Conservation (phyloP, 1,284 basidiomycete species). For the Microbotryum violaceum region DNA sequence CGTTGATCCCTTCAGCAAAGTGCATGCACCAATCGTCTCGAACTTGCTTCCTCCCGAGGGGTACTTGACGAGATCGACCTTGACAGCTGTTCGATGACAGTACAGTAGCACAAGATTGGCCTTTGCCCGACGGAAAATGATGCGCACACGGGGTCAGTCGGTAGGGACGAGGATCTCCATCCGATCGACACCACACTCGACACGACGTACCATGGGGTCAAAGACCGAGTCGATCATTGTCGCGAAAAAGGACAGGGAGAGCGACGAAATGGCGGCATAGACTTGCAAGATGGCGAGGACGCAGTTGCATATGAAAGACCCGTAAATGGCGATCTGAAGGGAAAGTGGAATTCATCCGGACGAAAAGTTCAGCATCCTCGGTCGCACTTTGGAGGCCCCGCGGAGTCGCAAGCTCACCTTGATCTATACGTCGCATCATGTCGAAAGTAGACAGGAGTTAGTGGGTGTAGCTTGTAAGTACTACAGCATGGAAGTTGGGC, state of each 20-base stretch:
- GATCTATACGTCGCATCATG: slow-evolving; percentile 33
- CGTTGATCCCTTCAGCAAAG: neutral
- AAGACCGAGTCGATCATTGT: slow-evolving; percentile 55
- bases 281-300: slow-evolving; percentile 45
- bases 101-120: slow-evolving; percentile 80
- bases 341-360: slow-evolving; percentile 40
- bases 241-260: slow-evolving; percentile 75
- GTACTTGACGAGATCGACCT: slow-evolving; percentile 50
- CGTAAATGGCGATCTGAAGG: slow-evolving; percentile 64
- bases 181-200: neutral
- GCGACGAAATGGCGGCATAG: slow-evolving; percentile 72
- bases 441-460: neutral
- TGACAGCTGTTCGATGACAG: slow-evolving; percentile 65
- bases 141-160: neutral
- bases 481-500: neutral
- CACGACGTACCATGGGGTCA: slow-evolving; percentile 52
- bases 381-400: too few species aligned
- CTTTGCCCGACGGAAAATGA: neutral
- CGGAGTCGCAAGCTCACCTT: neutral
- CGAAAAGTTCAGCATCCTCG: slow-evolving; percentile 50
- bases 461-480: neutral
- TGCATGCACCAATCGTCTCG: slow-evolving; percentile 7
- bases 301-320: slow-evolving; percentile 70
- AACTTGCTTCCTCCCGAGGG: slow-evolving; percentile 20
- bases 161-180: neutral